These are phyloP conservation scores for Erythrobasidium hasegawianum DNA, from an alignment of 1,284 basidiomycete genomes.

Conservation along the genomic window DNA sequence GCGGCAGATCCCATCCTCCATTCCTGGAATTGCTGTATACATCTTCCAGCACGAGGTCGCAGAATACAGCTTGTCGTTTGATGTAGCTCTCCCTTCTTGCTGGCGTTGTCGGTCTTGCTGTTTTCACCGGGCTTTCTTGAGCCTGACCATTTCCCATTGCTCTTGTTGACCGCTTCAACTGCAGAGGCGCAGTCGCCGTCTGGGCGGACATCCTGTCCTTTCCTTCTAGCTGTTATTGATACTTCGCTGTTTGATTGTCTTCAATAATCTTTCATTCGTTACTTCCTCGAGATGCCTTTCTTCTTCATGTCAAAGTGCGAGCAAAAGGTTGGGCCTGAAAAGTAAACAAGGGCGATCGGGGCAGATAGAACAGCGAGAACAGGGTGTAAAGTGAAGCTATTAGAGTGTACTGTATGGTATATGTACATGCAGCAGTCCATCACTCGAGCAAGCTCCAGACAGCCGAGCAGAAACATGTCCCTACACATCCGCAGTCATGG, in stretches of 20 bases:
- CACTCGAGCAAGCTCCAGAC: slow-evolving; percentile 22
- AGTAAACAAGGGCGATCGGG: no score
- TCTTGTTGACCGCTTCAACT: neutral
- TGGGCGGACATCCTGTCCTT: neutral
- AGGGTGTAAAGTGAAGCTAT: no score
- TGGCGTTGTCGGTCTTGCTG: neutral
- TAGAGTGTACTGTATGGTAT: no score
- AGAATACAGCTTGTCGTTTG: slow-evolving; percentile 22
- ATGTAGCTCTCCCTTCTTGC: slow-evolving; percentile 1
- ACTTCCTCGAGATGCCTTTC: no score
- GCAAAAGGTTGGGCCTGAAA: no score
- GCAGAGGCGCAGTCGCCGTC: neutral
- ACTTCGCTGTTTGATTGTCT: no score
- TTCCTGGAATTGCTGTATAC: neutral
- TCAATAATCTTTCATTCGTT: no score
- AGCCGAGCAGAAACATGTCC: slow-evolving; percentile 26
- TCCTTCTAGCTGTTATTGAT: no score
- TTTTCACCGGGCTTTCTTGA: neutral
- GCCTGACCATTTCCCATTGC: neutral
- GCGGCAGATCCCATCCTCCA: slow-evolving; percentile 30
- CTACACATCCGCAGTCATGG: slow-evolving; percentile 21
- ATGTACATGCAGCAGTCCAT: neutral
- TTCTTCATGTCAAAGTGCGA: no score
- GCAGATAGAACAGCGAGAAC: no score
- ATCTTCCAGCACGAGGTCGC: slow-evolving; percentile 32